Conservation (phyloP, 345 rosid species). For the Pugionium dolabratum region DNA sequence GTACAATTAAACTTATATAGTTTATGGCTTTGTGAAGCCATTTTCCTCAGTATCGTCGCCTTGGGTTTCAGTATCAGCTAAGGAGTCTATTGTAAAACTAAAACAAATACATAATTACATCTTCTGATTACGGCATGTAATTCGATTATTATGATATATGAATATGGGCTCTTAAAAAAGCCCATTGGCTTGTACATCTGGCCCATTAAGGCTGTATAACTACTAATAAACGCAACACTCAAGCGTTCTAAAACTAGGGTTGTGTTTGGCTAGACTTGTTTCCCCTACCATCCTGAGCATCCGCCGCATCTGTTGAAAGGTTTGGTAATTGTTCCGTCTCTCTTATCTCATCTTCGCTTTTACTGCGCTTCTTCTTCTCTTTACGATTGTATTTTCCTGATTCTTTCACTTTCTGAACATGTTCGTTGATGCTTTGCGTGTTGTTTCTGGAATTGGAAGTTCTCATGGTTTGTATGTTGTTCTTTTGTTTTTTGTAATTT, state of each 20-base stretch:
- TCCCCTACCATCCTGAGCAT: slow-evolving; percentile 2
- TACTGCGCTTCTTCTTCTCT: not conserved
- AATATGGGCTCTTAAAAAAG: slow-evolving; percentile 11
- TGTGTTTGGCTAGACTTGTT: slow-evolving; percentile 17
- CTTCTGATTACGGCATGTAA: too few species aligned
- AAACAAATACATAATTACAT: too few species aligned
- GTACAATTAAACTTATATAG: not conserved
- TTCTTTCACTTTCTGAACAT: not conserved
- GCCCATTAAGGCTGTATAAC: slow-evolving; percentile 27
- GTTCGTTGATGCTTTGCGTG: not conserved
- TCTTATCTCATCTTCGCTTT: not conserved
- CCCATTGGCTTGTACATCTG: not conserved
- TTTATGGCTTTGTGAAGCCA: too few species aligned
- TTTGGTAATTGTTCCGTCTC: slow-evolving; percentile 12
- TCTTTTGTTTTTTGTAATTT: too few species aligned
- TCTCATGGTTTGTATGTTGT: slow-evolving; percentile 5
- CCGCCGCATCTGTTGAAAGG: slow-evolving; percentile 37
- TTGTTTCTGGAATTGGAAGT: not conserved
- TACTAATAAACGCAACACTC: not conserved
- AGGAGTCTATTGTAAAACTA: too few species aligned
- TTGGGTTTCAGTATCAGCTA: too few species aligned
- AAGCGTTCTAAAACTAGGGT: not conserved
- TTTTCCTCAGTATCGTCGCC: too few species aligned
- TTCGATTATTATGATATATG: not conserved
- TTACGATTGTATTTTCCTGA: not conserved